phyloP scores from a whole-genome alignment of 148 eudicot genomes.

The Polygonum aviculare region DNA sequence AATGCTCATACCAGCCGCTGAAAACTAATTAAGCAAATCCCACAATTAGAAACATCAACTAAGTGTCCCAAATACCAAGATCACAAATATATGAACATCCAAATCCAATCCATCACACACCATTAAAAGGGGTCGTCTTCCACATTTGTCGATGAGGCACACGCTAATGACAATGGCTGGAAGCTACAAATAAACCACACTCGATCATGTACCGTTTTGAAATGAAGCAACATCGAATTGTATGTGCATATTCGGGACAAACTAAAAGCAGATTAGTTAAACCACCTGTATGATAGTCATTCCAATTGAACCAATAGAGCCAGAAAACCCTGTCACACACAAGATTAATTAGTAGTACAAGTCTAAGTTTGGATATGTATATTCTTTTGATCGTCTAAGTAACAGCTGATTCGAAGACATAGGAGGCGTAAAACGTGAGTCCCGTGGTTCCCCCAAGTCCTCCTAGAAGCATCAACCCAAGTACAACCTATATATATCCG shows the following conservation, averaged over 20 bases:
- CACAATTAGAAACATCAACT: not conserved
- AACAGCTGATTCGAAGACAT: slow-evolving; percentile 28
- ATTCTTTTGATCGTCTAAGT: not conserved
- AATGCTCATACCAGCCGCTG: slow-evolving; percentile 3
- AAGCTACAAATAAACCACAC: no score
- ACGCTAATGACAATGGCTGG: no score
- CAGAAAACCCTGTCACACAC: slow-evolving; percentile 19
- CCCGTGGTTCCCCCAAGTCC: slow-evolving; percentile 21
- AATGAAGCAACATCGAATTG: not conserved
- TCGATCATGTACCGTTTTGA: no score
- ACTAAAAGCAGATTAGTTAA: not conserved
- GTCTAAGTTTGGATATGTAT: not conserved
- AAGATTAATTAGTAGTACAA: not conserved
- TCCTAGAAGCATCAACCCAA: slow-evolving; percentile 20
- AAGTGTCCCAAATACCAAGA: not conserved
- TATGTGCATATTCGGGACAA: not conserved
- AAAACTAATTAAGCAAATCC: not conserved
- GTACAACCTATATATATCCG: slow-evolving; percentile 18
- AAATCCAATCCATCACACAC: no score
- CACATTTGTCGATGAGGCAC: no score
- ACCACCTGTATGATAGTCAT: slow-evolving; percentile 25
- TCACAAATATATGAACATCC: not conserved
- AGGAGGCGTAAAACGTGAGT: slow-evolving; percentile 17
- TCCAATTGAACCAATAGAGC: slow-evolving; percentile 17
- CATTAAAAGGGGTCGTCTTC: no score